These are phyloP conservation scores for Cadophora sp. DNA, from an alignment of 2,329 filamentous ascomycete genomes.

Conservation along the genomic window DNA sequence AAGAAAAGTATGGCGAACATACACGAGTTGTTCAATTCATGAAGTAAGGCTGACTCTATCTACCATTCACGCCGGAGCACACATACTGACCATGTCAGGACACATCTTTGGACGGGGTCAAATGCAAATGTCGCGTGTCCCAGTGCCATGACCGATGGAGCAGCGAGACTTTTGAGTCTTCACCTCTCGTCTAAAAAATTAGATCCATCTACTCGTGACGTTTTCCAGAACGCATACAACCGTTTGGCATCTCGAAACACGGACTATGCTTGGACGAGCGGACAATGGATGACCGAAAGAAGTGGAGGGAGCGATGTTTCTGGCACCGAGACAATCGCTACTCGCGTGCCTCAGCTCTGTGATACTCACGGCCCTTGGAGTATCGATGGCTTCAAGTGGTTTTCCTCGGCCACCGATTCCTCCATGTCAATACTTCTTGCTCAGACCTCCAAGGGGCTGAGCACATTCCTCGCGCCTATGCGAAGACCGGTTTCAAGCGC, in stretches of 20 bases:
- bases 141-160: conserved; percentile 56
- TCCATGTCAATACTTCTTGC: conserved; percentile 71
- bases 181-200: conserved; percentile 49
- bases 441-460: conserved; percentile 60
- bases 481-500: conserved; percentile 46
- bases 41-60: conserved; percentile 43
- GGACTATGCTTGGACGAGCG: conserved; percentile 68
- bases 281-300: conserved; percentile 81
- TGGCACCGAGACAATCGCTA: conserved; percentile 68
- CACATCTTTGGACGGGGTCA: conserved; percentile 33
- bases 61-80: no score
- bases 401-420: conserved; percentile 70
- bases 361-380: conserved; percentile 61
- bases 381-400: conserved; percentile 75
- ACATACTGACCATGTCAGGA: conserved; percentile 24
- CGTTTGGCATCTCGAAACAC: conserved; percentile 61
- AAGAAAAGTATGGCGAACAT: conserved; percentile 57
- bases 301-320: conserved; percentile 73
- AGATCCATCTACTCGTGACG: conserved; percentile 45
- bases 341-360: conserved; percentile 30
- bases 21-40: conserved; percentile 66
- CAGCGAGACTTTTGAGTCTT: conserved; percentile 56
- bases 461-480: conserved; percentile 71
- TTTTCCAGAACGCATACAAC: conserved; percentile 59
- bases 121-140: conserved; percentile 34